Conservation (phyloP, 2,329 filamentous ascomycete species). For the Dactylonectria estremocensis region DNA sequence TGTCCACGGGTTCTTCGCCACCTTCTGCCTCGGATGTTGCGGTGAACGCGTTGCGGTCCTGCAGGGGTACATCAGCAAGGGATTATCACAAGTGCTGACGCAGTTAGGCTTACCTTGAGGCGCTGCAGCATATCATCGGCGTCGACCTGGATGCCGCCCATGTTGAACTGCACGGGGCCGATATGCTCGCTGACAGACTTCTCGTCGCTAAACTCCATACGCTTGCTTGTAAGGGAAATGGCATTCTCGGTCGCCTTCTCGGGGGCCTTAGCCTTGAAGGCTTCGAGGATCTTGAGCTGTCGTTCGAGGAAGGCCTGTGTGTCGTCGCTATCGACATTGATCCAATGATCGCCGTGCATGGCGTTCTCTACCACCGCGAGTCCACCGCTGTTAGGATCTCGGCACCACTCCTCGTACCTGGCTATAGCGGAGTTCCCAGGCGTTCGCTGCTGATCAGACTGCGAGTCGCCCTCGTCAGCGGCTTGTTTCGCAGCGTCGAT, state of each 20-base stretch:
- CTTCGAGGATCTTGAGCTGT: constrained; percentile 84
- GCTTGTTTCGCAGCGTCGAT: constrained; percentile 45
- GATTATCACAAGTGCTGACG: too few relatives aligned
- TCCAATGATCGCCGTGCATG: constrained; percentile 54
- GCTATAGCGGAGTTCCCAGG: constrained; percentile 73
- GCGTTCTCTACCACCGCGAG: constrained; percentile 58
- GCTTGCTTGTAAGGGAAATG: constrained; percentile 42
- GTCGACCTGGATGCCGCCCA: constrained; percentile 97
- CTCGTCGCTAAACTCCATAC: constrained; percentile 56
- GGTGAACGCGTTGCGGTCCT: constrained; percentile 72
- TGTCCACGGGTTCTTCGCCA: constrained; percentile 55
- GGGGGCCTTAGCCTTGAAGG: constrained; percentile 68
- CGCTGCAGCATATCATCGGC: constrained; percentile 93
- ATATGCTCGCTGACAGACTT: constrained; percentile 82
- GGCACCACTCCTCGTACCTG: constrained; percentile 85
- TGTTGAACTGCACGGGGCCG: constrained; percentile 96
- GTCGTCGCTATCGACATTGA: constrained; percentile 65
- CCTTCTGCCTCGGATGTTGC: constrained; percentile 61
- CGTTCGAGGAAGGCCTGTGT: constrained; percentile 83
- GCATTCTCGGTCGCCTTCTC: constrained; percentile 57
- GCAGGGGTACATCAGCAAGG: constrained; percentile 39
- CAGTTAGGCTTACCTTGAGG: constrained; percentile 76
- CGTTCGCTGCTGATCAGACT: constrained; percentile 36
- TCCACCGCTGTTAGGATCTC: constrained; percentile 78
- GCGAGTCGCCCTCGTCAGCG: constrained; percentile 42